Conservation (phyloP, 768 basidiomycete genomes). For the Termitomyces sp. region DNA sequence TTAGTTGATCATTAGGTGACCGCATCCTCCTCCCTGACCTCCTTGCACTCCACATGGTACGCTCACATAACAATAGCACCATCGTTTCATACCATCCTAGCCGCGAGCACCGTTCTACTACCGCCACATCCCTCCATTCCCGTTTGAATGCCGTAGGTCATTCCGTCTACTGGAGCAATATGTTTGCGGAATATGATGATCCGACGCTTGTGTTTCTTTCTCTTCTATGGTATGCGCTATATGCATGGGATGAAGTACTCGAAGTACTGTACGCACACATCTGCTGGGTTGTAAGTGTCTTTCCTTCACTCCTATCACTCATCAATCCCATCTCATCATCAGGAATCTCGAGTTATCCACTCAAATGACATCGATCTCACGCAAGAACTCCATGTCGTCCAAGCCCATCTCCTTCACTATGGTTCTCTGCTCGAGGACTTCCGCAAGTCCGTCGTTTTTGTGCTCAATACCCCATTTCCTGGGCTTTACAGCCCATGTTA, state of each 20-base stretch:
- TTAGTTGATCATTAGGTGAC: slow-evolving; percentile 18
- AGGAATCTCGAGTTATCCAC: slow-evolving; percentile 41
- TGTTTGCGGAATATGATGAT: slow-evolving; percentile 35
- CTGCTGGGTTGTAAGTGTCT: slow-evolving; percentile 32
- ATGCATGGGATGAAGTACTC: slow-evolving; percentile 56
- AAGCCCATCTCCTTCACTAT: slow-evolving; percentile 55
- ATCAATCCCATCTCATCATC: not conserved
- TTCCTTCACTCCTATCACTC: slow-evolving; percentile 6
- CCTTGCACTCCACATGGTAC: slow-evolving; percentile 50
- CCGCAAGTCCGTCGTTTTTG: slow-evolving; percentile 42
- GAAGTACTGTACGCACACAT: slow-evolving; percentile 48
- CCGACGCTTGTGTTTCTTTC: slow-evolving; percentile 51
- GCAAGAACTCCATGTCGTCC: slow-evolving; percentile 47
- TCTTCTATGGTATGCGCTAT: slow-evolving; percentile 53
- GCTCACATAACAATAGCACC: slow-evolving; percentile 29
- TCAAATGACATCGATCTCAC: slow-evolving; percentile 39
- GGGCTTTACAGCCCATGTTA: slow-evolving; percentile 25
- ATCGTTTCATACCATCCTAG: slow-evolving; percentile 39
- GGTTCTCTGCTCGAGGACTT: slow-evolving; percentile 49
- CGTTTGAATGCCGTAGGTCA: slow-evolving; percentile 32
- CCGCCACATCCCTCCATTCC: slow-evolving; percentile 27
- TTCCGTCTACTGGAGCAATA: slow-evolving; percentile 40
- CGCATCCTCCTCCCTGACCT: slow-evolving; percentile 38
- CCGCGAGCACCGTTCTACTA: slow-evolving; percentile 25
- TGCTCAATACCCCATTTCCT: slow-evolving; percentile 43